Percentiles rank a stretch among this genome's conserved stretches.
phyloP scores from a whole-genome alignment of 2,329 filamentous ascomycete genomes.

The Mycosphaerella sp. region DNA sequence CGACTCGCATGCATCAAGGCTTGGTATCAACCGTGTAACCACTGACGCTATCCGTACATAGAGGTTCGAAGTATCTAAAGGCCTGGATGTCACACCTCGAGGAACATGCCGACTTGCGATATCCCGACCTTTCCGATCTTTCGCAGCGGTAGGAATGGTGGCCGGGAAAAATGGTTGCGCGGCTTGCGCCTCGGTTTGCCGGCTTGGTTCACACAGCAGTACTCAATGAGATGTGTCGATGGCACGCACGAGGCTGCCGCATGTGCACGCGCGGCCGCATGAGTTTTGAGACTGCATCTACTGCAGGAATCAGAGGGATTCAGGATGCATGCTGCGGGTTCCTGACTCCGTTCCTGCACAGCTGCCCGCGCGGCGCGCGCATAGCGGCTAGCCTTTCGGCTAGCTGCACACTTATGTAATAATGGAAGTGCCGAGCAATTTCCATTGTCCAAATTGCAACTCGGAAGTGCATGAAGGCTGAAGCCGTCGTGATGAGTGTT shows the following conservation, averaged over 20 bases:
- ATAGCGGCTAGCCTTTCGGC: too few relatives aligned
- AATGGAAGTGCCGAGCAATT: too few relatives aligned
- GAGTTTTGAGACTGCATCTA: slow-evolving; percentile 1
- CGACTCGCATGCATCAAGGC: not conserved
- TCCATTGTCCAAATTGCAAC: too few relatives aligned
- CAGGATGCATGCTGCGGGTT: not conserved
- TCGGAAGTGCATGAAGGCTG: too few relatives aligned
- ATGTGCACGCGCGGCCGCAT: not conserved
- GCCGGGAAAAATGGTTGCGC: too few relatives aligned
- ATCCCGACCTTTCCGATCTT: slow-evolving; percentile 61
- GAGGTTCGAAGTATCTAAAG: slow-evolving; percentile 78
- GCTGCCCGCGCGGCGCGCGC: too few relatives aligned
- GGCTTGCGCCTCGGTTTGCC: not conserved
- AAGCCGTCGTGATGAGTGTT: too few relatives aligned
- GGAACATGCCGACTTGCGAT: slow-evolving; percentile 81
- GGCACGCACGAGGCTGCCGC: slow-evolving; percentile 3
- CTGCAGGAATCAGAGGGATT: too few relatives aligned
- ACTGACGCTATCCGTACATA: slow-evolving; percentile 39
- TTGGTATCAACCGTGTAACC: not conserved
- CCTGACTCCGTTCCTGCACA: slow-evolving; percentile 5
- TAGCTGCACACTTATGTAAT: too few relatives aligned
- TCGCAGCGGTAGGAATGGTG: slow-evolving; percentile 7
- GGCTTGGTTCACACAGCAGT: too few relatives aligned
- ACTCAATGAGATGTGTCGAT: not conserved
- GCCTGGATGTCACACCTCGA: slow-evolving; percentile 89